Evolutionary conservation across 2,329 filamentous ascomycete species (phyloP).

Genomic region (Epichloe amarillans): DNA sequence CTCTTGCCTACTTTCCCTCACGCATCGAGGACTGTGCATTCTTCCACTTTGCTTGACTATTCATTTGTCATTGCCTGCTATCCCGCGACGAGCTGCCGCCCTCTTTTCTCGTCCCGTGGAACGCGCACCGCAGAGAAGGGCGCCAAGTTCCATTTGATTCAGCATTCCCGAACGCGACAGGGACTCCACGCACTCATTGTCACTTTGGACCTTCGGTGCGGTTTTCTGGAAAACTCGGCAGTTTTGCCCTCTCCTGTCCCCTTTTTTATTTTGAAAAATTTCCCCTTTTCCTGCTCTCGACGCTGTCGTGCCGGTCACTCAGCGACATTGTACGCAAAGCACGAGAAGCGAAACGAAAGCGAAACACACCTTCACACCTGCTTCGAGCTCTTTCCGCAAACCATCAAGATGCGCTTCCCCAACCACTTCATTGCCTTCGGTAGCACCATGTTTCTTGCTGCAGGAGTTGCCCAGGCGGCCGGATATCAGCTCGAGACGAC

Average conservation of each 20-base stretch:
- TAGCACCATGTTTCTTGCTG: constrained; percentile 17
- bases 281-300: not conserved
- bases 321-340: constrained; percentile 2
- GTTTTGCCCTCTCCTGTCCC: no score
- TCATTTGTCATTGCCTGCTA: no score
- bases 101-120: not conserved
- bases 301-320: constrained; percentile 10
- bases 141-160: not conserved
- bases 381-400: not conserved
- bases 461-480: constrained; percentile 15
- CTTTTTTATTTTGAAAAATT: not conserved
- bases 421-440: constrained; percentile 11
- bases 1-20: not conserved
- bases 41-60: not conserved
- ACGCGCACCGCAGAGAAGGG: not conserved
- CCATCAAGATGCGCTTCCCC: constrained; percentile 11
- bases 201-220: not conserved
- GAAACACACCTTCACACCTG: not conserved
- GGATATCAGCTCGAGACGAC: constrained; percentile 33
- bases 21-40: not conserved
- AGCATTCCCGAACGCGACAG: not conserved
- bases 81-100: not conserved
- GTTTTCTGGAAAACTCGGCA: not conserved
- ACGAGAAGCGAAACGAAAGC: not conserved
- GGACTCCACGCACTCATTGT: not conserved